These are phyloP conservation scores for Candida nitratophila DNA, from an alignment of 805 yeast species.

Conservation along the genomic window DNA sequence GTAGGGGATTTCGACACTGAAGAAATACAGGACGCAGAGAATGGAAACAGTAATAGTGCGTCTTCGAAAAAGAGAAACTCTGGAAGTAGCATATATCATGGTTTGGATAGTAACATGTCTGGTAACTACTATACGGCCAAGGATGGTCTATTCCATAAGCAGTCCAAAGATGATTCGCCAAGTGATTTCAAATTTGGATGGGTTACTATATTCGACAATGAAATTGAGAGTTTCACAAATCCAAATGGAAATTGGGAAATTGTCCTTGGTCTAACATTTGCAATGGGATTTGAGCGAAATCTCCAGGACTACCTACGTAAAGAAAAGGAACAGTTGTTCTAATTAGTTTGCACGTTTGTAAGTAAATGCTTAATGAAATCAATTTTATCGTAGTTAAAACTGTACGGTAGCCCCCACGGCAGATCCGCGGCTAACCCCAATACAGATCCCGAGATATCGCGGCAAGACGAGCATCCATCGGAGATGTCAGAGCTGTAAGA, in stretches of 20 bases:
- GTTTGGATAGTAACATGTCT: background rate
- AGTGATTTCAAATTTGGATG: conserved; percentile 56
- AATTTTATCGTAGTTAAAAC: too few relatives aligned
- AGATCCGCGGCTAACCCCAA: too few relatives aligned
- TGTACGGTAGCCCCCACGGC: background rate
- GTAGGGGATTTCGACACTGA: conserved; percentile 11
- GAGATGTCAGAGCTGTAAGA: too few relatives aligned
- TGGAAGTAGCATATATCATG: background rate
- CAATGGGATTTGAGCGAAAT: background rate
- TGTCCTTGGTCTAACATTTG: conserved; percentile 46
- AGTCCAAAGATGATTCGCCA: conserved; percentile 55
- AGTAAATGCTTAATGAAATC: too few relatives aligned
- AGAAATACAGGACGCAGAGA: conserved; percentile 6
- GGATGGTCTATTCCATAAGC: conserved; percentile 46
- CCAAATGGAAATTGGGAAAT: conserved; percentile 45
- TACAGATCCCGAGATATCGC: background rate
- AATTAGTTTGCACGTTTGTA: background rate
- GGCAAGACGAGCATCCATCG: too few relatives aligned
- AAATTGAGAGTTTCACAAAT: background rate
- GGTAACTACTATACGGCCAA: conserved; percentile 34
- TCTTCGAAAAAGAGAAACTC: background rate
- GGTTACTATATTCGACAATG: conserved; percentile 50
- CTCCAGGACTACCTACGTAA: background rate
- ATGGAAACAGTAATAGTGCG: background rate
- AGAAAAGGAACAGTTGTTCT: background rate